phyloP scores from a whole-genome alignment of 441 rosid species.

The Populus hybrid region DNA sequence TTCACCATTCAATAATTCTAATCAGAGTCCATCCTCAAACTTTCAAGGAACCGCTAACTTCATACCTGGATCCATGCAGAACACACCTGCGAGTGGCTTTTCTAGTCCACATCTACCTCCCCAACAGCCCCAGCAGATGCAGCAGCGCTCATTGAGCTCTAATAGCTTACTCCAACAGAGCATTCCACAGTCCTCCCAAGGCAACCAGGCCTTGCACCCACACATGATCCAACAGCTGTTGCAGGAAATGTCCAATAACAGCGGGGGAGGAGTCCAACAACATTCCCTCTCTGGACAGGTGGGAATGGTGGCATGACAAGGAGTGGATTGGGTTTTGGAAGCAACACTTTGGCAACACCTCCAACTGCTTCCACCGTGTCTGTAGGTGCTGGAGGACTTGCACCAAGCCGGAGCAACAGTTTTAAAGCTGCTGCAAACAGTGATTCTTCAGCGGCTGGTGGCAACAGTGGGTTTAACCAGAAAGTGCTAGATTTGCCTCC shows the following conservation, averaged over 20 bases:
- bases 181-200: constrained; percentile 49
- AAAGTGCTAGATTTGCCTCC: constrained; percentile 45
- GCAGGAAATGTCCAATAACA: constrained; percentile 68
- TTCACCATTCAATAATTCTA: constrained; percentile 49
- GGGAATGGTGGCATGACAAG: constrained; percentile 42
- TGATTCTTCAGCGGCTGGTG: constrained; percentile 53
- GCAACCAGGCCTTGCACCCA: constrained; percentile 64
- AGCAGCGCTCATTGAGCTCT: constrained; percentile 37
- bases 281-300: constrained; percentile 43
- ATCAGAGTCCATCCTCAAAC: constrained; percentile 50
- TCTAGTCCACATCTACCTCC: constrained; percentile 45
- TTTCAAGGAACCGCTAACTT: constrained; percentile 48
- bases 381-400: constrained; percentile 41
- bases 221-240: constrained; percentile 80
- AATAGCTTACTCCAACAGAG: constrained; percentile 53
- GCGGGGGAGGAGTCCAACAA: constrained; percentile 44
- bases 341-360: constrained; percentile 34
- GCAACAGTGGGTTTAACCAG: constrained; percentile 46
- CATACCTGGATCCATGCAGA: constrained; percentile 55
- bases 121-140: constrained; percentile 51
- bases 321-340: constrained; percentile 46
- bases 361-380: constrained; percentile 43
- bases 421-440: constrained; percentile 65
- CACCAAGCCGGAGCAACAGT: constrained; percentile 57
- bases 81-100: constrained; percentile 50